Evolutionary conservation across 306 rosid species (phyloP).

Genomic region (Lathyrus sativus): DNA sequence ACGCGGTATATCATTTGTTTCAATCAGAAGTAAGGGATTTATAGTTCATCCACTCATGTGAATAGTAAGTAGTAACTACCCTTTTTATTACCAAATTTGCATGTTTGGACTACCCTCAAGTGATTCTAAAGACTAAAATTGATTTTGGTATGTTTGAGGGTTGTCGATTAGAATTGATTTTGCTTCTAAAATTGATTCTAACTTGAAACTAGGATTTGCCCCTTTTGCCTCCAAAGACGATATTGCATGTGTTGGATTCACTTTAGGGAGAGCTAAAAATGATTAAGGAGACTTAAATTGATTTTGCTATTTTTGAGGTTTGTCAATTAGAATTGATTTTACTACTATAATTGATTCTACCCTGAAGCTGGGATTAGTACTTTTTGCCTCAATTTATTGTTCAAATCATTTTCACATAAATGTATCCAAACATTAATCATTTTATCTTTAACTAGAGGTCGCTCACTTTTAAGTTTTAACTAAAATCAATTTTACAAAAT

Average conservation of each 20-base stretch:
- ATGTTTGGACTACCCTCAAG: neutral
- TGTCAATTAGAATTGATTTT: too few species aligned
- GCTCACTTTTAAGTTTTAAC: neutral
- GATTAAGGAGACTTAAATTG: too few species aligned
- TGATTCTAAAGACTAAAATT: neutral
- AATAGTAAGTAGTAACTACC: constrained; percentile 21
- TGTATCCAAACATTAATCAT: neutral
- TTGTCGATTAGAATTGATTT: neutral
- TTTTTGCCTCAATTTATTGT: neutral
- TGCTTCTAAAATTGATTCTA: neutral
- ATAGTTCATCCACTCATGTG: constrained; percentile 25
- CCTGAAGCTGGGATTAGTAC: neutral
- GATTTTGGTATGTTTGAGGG: neutral
- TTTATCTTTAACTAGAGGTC: neutral
- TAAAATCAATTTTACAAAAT: neutral
- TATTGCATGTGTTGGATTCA: too few species aligned
- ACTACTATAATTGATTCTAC: neutral
- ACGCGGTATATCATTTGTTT: constrained; percentile 4
- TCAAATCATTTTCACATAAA: neutral
- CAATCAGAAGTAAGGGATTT: constrained; percentile 12
- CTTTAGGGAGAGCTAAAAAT: too few species aligned
- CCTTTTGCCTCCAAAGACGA: neutral
- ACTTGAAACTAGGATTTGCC: neutral
- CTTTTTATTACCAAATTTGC: neutral
- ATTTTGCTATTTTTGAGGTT: too few species aligned